Conservation (phyloP, 2,329 filamentous ascomycete genomes). For the Thielaviopsis ethacetica region DNA sequence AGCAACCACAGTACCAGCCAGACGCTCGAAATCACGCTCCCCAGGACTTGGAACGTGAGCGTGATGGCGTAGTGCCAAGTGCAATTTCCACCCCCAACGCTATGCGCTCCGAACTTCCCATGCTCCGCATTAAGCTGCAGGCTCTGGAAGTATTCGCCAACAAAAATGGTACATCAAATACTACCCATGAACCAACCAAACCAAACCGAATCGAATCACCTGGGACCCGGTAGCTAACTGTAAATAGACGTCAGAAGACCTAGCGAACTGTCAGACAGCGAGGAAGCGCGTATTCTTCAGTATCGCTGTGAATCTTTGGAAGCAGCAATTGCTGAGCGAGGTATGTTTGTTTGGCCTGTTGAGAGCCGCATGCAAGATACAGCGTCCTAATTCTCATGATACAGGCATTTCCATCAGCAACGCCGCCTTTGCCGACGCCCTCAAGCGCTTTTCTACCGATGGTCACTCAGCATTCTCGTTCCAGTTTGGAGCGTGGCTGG, state of each 20-base stretch:
- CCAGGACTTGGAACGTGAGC: constrained; percentile 17
- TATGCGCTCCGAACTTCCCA: constrained; percentile 26
- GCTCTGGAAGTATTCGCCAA: constrained; percentile 25
- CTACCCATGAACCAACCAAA: neutral
- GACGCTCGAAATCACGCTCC: neutral
- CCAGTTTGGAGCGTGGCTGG: constrained; percentile 7
- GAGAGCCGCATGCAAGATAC: too few relatives aligned
- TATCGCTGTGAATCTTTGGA: constrained; percentile 44
- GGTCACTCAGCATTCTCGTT: constrained; percentile 13
- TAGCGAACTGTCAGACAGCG: constrained; percentile 31
- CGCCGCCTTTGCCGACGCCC: constrained; percentile 22
- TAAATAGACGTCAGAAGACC: too few relatives aligned
- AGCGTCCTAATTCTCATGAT: neutral
- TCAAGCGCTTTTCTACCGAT: constrained; percentile 22
- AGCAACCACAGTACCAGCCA: neutral
- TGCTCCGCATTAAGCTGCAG: constrained; percentile 38
- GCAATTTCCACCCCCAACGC: too few relatives aligned
- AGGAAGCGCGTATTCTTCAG: constrained; percentile 40
- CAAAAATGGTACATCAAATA: constrained; percentile 19
- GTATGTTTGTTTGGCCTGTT: constrained; percentile 18
- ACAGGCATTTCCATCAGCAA: constrained; percentile 28
- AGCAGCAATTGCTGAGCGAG: constrained; percentile 31
- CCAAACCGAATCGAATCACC: neutral
- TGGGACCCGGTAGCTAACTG: constrained; percentile 18
- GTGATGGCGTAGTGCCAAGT: constrained; percentile 22